Conservation (phyloP, 352 stramenopile genomes). For the Pythium chondricola region DNA sequence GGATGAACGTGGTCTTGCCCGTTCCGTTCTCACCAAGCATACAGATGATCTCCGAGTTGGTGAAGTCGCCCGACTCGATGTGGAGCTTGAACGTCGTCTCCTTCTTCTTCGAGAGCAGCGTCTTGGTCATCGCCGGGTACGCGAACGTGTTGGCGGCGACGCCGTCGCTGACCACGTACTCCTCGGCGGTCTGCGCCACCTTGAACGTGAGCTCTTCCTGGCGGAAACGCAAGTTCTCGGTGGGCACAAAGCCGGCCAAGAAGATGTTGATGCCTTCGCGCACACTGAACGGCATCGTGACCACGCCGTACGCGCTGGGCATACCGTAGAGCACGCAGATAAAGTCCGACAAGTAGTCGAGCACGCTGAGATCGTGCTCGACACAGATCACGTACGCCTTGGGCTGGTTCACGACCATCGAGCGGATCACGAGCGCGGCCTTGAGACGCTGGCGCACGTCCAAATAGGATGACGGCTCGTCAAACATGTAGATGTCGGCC, state of each 20-base stretch:
- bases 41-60: slow-evolving; percentile 98
- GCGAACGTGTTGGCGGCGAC: slow-evolving; percentile 89
- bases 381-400: slow-evolving; percentile 97
- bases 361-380: slow-evolving; percentile 99
- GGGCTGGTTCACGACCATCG: slow-evolving; percentile 88
- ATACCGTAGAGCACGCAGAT: slow-evolving; percentile 99
- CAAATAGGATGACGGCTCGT: slow-evolving; percentile 99
- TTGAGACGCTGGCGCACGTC: slow-evolving; percentile 99
- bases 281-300: slow-evolving; percentile 99
- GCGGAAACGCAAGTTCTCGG: slow-evolving; percentile 99
- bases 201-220: slow-evolving; percentile 99
- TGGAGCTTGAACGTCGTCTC: slow-evolving; percentile 96
- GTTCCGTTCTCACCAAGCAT: slow-evolving; percentile 99
- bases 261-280: slow-evolving; percentile 99
- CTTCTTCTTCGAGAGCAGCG: slow-evolving; percentile 92
- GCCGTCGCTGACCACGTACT: slow-evolving; percentile 80
- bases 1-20: slow-evolving; percentile 99
- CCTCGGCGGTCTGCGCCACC: slow-evolving; percentile 92
- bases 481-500: slow-evolving; percentile 99
- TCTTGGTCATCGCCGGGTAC: slow-evolving; percentile 99
- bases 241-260: slow-evolving; percentile 98
- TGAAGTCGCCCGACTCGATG: slow-evolving; percentile 96
- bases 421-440: slow-evolving; percentile 96
- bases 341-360: slow-evolving; percentile 99
- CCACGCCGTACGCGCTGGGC: slow-evolving; percentile 98